These are phyloP conservation scores for Raphanus sativus DNA, from an alignment of 345 rosid genomes.

Conservation along the genomic window DNA sequence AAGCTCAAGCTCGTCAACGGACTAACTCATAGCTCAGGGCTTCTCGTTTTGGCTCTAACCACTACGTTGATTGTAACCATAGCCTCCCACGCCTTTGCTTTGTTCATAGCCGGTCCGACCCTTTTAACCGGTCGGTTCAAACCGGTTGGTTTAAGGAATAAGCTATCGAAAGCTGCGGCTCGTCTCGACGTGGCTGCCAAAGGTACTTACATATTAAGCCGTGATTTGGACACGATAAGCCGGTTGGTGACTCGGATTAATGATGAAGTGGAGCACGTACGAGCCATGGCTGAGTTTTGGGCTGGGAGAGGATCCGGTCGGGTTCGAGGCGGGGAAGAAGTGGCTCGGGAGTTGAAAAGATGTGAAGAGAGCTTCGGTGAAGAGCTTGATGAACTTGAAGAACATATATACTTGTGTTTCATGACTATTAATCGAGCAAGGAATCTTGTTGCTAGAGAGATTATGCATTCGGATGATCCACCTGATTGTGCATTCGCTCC, in stretches of 20 bases:
- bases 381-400: conserved; percentile 76
- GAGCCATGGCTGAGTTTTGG: conserved; percentile 55
- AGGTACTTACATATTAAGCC: conserved; percentile 69
- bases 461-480: conserved; percentile 44
- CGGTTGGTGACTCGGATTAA: conserved; percentile 57
- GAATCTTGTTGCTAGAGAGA: conserved; percentile 57
- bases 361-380: conserved; percentile 52
- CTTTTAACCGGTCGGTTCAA: conserved; percentile 42
- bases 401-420: conserved; percentile 77
- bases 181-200: conserved; percentile 75
- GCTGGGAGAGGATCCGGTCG: conserved; percentile 48
- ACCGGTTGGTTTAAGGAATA: conserved; percentile 42
- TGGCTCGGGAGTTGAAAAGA: conserved; percentile 47
- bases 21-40: conserved; percentile 57
- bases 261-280: conserved; percentile 65
- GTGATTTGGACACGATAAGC: conserved; percentile 71
- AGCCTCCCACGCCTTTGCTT: conserved; percentile 69
- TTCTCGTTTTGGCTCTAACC: conserved; percentile 59
- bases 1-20: conserved; percentile 42
- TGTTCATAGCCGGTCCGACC: conserved; percentile 63
- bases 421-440: conserved; percentile 78
- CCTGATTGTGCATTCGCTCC: conserved; percentile 17
- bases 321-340: conserved; percentile 50
- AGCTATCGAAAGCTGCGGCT: conserved; percentile 42
- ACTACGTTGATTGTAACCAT: conserved; percentile 56